Evolutionary conservation across 1,284 basidiomycete genomes (phyloP).

Genomic region (Macrocybe sp.): DNA sequence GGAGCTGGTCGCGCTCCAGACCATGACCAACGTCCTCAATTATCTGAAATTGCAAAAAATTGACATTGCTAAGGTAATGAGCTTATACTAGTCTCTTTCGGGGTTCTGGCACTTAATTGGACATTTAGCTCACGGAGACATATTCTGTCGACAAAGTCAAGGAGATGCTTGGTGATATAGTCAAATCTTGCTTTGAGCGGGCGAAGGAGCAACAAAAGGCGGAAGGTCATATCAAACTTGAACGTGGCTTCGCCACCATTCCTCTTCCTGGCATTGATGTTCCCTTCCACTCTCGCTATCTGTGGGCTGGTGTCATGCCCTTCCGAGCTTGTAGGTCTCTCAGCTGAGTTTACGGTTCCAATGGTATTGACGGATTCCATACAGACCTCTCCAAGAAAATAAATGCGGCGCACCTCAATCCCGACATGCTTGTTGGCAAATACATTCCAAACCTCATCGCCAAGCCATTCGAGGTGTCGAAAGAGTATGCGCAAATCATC

Average conservation of each 20-base stretch:
- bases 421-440: conserved; percentile 87
- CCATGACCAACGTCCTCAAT: conserved; percentile 94
- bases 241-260: conserved; percentile 95
- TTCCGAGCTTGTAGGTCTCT: conserved; percentile 80
- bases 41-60: conserved; percentile 97
- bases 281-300: conserved; percentile 97
- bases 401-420: conserved; percentile 85
- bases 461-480: conserved; percentile 88
- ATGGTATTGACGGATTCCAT: conserved; percentile 5
- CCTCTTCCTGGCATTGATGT: conserved; percentile 98
- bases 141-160: conserved; percentile 87
- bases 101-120: conserved; percentile 7
- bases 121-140: conserved; percentile 70
- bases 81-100: background rate
- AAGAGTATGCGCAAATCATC: conserved; percentile 90
- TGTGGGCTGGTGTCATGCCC: conserved; percentile 98
- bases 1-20: conserved; percentile 89
- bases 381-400: conserved; percentile 97
- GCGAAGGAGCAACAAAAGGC: conserved; percentile 78
- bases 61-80: conserved; percentile 84
- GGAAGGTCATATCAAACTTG: conserved; percentile 90
- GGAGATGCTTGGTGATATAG: conserved; percentile 89
- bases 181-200: conserved; percentile 76
- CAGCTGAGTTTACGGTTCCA: conserved; percentile 1
- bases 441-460: conserved; percentile 98